Evolutionary conservation across 805 yeast species (phyloP), one percentile per base, ranked within the genome.

Genomic region (Myxozyma sirexii): DNA sequence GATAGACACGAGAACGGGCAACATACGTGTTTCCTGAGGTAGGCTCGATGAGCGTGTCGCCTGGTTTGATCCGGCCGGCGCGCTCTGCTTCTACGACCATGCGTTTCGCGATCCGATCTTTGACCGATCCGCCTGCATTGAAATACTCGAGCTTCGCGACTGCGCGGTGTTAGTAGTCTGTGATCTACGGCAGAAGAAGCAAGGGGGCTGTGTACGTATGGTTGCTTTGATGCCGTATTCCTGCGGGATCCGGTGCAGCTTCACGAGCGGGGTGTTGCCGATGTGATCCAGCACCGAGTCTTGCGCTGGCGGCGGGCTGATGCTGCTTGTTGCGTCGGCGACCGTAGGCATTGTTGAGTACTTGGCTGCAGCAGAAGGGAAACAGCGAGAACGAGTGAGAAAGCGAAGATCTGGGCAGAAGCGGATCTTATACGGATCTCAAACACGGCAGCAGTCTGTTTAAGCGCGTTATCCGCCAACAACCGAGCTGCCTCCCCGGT

Each of bases 41-140:
- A 57, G 96, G 96, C 75, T 89, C 96, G 67, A 90, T 89, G 70
- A 89, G 76, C 35, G 96, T 88, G 37, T 67, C 57, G 3, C 93
- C 93, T n/a, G 96, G 96, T 74, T 85, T 87, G 70, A 89, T 87
- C 64, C 82, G 75, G 53, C 96, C 96, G 15, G 79, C 76, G 65
- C 81, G 81, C 74, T 89, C 96, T 29, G 96, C 96, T 71, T 88
- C 87, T 69, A 87, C 87, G 31, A 89, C 86, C 96, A 89, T 89
- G 71, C 89, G 80, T 69, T 86, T 82, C 66, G 96, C 96, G 69
- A 89, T 89, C 75, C 96, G 84, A 72, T 89, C 96, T 76, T 89
- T 89, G 72, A 89, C 90, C 46, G 94, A 87, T 26, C 96, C 96
- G 64, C 96, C 96, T 65, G 94, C 88, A 72, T 89, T 89, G 82